Conservation (phyloP, 352 stramenopile species). For the Phytophthora syringae region DNA sequence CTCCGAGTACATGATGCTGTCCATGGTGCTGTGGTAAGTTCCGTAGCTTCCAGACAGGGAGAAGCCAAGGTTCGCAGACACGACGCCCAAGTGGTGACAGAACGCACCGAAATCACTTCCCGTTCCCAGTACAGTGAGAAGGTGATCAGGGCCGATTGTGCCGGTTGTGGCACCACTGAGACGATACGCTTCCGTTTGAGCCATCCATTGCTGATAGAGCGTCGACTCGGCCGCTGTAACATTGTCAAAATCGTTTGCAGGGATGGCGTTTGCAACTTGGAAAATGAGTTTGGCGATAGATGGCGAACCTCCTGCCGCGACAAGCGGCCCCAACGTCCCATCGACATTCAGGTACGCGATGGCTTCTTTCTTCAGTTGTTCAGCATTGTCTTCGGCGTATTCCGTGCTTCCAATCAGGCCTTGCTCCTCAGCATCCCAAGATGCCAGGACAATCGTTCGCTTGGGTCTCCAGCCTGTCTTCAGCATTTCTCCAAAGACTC, state of each 20-base stretch:
- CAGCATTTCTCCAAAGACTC: constrained; percentile 66
- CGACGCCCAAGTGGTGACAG: constrained; percentile 81
- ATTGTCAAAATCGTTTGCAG: constrained; percentile 51
- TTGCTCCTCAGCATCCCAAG: constrained; percentile 90
- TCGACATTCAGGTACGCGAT: constrained; percentile 91
- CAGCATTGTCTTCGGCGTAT: constrained; percentile 74
- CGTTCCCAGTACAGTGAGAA: constrained; percentile 56
- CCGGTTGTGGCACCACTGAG: constrained; percentile 19
- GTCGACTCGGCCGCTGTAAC: constrained; percentile 27
- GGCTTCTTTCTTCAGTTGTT: constrained; percentile 56
- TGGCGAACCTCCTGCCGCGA: constrained; percentile 63
- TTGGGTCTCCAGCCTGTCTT: constrained; percentile 68
- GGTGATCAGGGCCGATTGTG: constrained; percentile 47
- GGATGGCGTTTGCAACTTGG: constrained; percentile 58
- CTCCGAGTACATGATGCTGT: constrained; percentile 79
- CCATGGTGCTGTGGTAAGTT: constrained; percentile 86
- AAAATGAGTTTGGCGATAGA: constrained; percentile 71
- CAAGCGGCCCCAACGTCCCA: constrained; percentile 57
- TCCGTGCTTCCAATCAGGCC: constrained; percentile 85
- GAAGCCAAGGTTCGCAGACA: constrained; percentile 76
- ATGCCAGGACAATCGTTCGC: constrained; percentile 79
- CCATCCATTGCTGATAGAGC: constrained; percentile 48
- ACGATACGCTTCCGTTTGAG: constrained; percentile 36
- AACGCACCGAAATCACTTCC: constrained; percentile 79
- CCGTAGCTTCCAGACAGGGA: constrained; percentile 49